Percentiles rank a stretch among this genome's conserved stretches.
Evolutionary conservation across 768 basidiomycete species (phyloP).

Genomic region (Leccinellum albellum): DNA sequence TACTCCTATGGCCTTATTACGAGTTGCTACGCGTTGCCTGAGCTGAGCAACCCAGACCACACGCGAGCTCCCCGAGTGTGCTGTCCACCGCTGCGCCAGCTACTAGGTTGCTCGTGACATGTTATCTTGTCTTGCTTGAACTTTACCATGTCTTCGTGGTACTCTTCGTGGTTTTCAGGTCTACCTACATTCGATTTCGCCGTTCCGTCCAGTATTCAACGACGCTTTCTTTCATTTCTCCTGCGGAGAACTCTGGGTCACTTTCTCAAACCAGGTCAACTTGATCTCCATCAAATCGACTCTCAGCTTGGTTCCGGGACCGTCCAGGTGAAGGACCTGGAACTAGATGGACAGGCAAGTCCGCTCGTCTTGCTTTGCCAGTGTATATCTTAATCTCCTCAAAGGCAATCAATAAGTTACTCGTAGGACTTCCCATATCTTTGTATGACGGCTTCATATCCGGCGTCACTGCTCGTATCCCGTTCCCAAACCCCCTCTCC

Average conservation of each 20-base stretch:
- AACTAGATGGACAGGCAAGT: conserved; percentile 72
- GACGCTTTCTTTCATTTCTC: conserved; percentile 85
- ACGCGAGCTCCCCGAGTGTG: conserved; percentile 1
- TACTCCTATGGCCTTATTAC: conserved; percentile 2
- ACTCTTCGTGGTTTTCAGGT: conserved; percentile 48
- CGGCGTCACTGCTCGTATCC: conserved; percentile 72
- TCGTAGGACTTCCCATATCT: conserved; percentile 61
- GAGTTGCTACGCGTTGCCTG: background rate
- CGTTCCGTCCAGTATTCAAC: conserved; percentile 72
- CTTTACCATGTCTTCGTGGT: conserved; percentile 49
- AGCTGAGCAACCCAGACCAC: background rate
- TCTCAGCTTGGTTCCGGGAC: conserved; percentile 90
- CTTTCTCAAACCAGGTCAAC: conserved; percentile 83
- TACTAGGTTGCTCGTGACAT: conserved; percentile 11
- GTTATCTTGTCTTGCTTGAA: conserved; percentile 14
- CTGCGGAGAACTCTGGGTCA: conserved; percentile 81
- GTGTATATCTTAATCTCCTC: conserved; percentile 10
- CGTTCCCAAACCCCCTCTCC: conserved; percentile 81
- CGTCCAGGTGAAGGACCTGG: conserved; percentile 80
- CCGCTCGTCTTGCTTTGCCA: background rate
- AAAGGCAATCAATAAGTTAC: conserved; percentile 75
- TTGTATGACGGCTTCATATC: conserved; percentile 71
- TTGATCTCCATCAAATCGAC: conserved; percentile 83
- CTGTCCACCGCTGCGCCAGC: conserved; percentile 3
- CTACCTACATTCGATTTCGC: conserved; percentile 64